Evolutionary conservation across 768 basidiomycete species (phyloP).

Genomic region (Rhizopogon salebrosus): DNA sequence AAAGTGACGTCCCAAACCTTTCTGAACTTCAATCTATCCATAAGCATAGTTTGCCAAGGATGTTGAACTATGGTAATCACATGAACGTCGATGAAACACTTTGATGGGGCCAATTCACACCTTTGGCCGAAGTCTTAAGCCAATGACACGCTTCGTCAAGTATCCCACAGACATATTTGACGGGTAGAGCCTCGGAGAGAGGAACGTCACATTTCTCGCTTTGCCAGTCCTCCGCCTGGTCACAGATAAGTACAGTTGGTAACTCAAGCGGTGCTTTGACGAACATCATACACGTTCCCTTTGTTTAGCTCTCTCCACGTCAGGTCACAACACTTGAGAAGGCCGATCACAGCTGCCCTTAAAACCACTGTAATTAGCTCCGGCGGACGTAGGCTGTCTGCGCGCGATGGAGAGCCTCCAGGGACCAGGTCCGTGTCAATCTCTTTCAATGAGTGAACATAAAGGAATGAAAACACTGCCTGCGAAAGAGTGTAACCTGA

Average conservation of each 20-base stretch:
- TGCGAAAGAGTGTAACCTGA: slow-evolving; percentile 80
- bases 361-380: slow-evolving; percentile 68
- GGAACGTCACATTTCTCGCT: slow-evolving; percentile 83
- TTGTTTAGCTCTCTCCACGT: slow-evolving; percentile 79
- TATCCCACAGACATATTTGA: slow-evolving; percentile 43
- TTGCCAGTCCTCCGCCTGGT: slow-evolving; percentile 83
- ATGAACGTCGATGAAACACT: not conserved
- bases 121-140: slow-evolving; percentile 43
- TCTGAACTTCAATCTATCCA: not conserved
- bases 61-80: not conserved
- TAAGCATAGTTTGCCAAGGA: not conserved
- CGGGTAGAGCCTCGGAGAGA: slow-evolving; percentile 59
- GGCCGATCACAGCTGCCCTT: slow-evolving; percentile 56
- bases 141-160: slow-evolving; percentile 62
- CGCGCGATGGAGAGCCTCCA: slow-evolving; percentile 10
- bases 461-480: slow-evolving; percentile 75
- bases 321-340: slow-evolving; percentile 79
- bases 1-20: not conserved
- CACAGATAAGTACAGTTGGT: slow-evolving; percentile 9
- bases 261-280: slow-evolving; percentile 24
- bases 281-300: slow-evolving; percentile 72
- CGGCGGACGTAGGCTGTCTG: slow-evolving; percentile 45
- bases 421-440: slow-evolving; percentile 52
- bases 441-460: slow-evolving; percentile 59
- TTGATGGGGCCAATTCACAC: slow-evolving; percentile 21